These are phyloP conservation scores for Tetrapisispora pingtungensis DNA, from an alignment of 805 yeast species.

Conservation along the genomic window DNA sequence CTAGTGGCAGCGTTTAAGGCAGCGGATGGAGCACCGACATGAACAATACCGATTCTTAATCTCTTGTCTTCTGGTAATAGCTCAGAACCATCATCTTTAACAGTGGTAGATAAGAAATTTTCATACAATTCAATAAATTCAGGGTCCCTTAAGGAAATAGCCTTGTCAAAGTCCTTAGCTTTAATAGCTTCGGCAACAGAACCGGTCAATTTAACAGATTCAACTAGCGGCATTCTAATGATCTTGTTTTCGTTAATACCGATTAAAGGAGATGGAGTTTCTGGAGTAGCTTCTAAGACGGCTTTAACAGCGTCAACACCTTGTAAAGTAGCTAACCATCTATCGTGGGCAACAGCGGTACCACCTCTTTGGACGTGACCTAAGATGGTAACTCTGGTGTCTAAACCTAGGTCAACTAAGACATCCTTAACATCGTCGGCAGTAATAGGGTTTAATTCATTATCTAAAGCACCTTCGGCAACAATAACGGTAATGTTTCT, in stretches of 20 bases:
- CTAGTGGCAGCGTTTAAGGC: constrained; percentile 89
- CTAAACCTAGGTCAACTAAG: constrained; percentile 75
- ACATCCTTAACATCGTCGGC: constrained; percentile 74
- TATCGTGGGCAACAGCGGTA: constrained; percentile 90
- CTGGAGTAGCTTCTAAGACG: constrained; percentile 77
- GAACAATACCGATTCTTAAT: constrained; percentile 72
- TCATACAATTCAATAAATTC: constrained; percentile 74
- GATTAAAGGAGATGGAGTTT: constrained; percentile 90
- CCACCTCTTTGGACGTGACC: constrained; percentile 99
- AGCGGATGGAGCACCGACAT: constrained; percentile 96
- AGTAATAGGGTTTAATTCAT: constrained; percentile 69
- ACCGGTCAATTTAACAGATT: constrained; percentile 80
- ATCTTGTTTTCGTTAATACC: constrained; percentile 82
- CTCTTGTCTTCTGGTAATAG: constrained; percentile 50
- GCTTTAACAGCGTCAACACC: constrained; percentile 98
- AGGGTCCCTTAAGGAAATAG: constrained; percentile 78
- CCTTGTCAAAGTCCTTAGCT: constrained; percentile 68
- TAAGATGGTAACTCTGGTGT: constrained; percentile 87
- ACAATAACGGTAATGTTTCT: constrained; percentile 93
- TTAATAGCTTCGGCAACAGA: constrained; percentile 85
- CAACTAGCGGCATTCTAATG: constrained; percentile 74
- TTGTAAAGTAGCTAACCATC: constrained; percentile 85
- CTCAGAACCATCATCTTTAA: constrained; percentile 55
- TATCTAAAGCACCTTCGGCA: constrained; percentile 94
- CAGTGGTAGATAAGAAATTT: constrained; percentile 62